Conservation (phyloP, 169 alveolate genomes). For the Plasmodium billcollinsi region DNA sequence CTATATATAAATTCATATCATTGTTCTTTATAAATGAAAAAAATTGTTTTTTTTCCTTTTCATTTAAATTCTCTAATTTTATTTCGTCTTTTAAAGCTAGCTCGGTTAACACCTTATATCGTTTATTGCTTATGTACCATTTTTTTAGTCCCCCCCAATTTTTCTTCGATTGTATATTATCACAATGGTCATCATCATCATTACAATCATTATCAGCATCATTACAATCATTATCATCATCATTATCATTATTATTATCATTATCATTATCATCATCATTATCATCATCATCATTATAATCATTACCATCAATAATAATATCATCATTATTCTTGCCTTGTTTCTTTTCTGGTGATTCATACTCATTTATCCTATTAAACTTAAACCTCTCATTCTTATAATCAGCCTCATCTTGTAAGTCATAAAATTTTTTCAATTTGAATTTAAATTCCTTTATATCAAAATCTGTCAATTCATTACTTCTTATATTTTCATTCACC, state of each 20-base stretch:
- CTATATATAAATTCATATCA: slow-evolving; percentile 48
- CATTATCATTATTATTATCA: not conserved
- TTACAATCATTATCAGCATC: not conserved
- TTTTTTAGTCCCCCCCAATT: slow-evolving; percentile 5
- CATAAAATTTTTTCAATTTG: slow-evolving; percentile 50
- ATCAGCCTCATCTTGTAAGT: slow-evolving; percentile 2
- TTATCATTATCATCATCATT: not conserved
- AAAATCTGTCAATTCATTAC: slow-evolving; percentile 32
- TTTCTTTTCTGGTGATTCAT: not conserved
- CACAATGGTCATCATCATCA: not conserved
- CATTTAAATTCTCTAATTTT: slow-evolving; percentile 30
- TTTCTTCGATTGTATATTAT: not conserved
- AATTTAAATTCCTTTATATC: slow-evolving; percentile 65
- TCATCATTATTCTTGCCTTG: slow-evolving; percentile 7
- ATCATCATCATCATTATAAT: not conserved
- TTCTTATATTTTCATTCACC: slow-evolving; percentile 54
- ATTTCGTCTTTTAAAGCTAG: slow-evolving; percentile 48
- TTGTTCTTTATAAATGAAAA: slow-evolving; percentile 66
- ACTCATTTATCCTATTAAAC: not conserved
- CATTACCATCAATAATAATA: not conserved
- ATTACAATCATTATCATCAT: not conserved
- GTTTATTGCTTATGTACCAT: slow-evolving; percentile 68
- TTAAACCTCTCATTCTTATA: not conserved
- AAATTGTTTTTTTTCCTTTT: slow-evolving; percentile 71
- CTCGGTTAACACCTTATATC: slow-evolving; percentile 64